Evolutionary conservation across 306 rosid genomes (phyloP).

Genomic region (Pterocarpus santalinus): DNA sequence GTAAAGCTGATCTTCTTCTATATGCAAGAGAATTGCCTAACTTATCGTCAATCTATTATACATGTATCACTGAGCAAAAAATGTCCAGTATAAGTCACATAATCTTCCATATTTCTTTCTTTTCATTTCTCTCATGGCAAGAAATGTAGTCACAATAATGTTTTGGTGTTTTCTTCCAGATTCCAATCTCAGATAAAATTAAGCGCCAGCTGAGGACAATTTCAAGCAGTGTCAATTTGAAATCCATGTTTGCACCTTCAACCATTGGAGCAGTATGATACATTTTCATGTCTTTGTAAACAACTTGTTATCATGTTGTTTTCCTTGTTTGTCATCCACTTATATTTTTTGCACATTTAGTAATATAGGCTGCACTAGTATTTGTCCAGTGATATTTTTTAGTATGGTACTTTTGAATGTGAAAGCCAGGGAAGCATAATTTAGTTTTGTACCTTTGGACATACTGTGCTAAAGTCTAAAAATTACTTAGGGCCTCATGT

Average conservation of each 20-base stretch:
- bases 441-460: no score
- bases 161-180: conserved; percentile 47
- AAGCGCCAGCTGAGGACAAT: conserved; percentile 37
- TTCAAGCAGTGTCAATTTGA: conserved; percentile 59
- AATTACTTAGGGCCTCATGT: background rate
- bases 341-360: background rate
- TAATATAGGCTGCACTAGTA: background rate
- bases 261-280: conserved; percentile 78
- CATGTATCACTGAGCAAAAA: background rate
- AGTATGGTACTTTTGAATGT: no score
- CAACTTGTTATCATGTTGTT: conserved; percentile 18
- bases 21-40: conserved; percentile 9
- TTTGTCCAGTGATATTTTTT: no score
- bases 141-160: conserved; percentile 18
- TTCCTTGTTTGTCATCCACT: conserved; percentile 17
- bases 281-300: conserved; percentile 22
- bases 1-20: conserved; percentile 9
- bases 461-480: no score
- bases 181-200: conserved; percentile 47
- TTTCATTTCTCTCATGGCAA: conserved; percentile 13
- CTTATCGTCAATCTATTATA: background rate
- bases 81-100: background rate
- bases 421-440: no score
- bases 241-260: conserved; percentile 82
- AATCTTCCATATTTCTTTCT: background rate